phyloP scores from a whole-genome alignment of 306 rosid genomes.

The Senna tora region DNA sequence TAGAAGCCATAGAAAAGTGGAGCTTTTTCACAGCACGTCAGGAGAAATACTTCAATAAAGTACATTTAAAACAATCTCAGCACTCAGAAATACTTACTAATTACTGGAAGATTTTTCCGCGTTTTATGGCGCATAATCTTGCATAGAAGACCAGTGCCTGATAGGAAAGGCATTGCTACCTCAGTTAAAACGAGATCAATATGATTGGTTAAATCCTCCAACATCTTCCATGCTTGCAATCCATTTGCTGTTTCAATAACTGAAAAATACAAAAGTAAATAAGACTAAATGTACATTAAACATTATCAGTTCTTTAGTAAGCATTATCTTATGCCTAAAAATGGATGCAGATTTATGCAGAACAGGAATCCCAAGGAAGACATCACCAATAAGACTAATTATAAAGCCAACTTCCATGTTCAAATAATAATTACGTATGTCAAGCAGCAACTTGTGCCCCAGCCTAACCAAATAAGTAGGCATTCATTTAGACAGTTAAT shows the following conservation, averaged over 20 bases:
- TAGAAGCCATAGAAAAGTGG: slow-evolving; percentile 46
- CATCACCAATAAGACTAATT: not conserved
- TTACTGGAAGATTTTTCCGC: slow-evolving; percentile 75
- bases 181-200: slow-evolving; percentile 86
- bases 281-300: slow-evolving; percentile 6
- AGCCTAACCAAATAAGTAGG: not conserved
- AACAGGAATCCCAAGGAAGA: not conserved
- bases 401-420: not conserved
- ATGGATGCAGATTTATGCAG: not conserved
- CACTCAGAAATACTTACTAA: slow-evolving; percentile 65
- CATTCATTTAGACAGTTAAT: not conserved
- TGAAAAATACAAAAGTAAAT: slow-evolving; percentile 39
- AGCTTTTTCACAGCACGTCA: slow-evolving; percentile 43
- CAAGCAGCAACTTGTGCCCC: not conserved
- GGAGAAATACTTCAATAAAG: slow-evolving; percentile 40
- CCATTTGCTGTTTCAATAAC: slow-evolving; percentile 82
- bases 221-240: slow-evolving; percentile 88
- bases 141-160: slow-evolving; percentile 83
- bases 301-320: not conserved
- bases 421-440: not conserved
- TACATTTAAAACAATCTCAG: slow-evolving; percentile 12
- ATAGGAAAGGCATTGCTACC: slow-evolving; percentile 81
- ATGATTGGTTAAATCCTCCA: slow-evolving; percentile 79
- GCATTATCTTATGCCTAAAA: not conserved
- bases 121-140: slow-evolving; percentile 86